Evolutionary conservation across 2,329 filamentous ascomycete species (phyloP).

Genomic region (Epichloe gansuensis): DNA sequence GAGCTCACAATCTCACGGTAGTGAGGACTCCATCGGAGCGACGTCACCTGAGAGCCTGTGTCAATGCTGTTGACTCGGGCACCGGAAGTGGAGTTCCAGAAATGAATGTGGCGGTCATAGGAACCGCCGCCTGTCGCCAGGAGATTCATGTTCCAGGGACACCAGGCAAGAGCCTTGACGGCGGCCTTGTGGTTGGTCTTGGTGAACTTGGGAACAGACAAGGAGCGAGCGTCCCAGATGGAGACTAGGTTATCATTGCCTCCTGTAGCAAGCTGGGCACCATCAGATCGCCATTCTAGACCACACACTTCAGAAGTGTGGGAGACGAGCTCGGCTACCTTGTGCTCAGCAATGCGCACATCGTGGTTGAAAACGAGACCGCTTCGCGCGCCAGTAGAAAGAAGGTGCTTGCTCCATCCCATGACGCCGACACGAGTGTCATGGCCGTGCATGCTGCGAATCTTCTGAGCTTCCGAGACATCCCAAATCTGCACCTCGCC

Average conservation of each 20-base stretch:
- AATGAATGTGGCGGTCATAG: conserved; percentile 96
- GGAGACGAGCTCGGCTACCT: conserved; percentile 90
- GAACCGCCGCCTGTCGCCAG: conserved; percentile 92
- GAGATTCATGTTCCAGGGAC: conserved; percentile 96
- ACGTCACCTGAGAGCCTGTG: conserved; percentile 94
- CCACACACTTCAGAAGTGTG: conserved; percentile 98
- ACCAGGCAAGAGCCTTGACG: conserved; percentile 97
- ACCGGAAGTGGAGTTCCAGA: conserved; percentile 98
- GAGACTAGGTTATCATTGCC: conserved; percentile 98
- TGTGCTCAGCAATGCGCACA: conserved; percentile 94
- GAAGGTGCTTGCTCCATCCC: conserved; percentile 97
- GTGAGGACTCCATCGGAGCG: conserved; percentile 87
- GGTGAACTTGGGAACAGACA: conserved; percentile 92
- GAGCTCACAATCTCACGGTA: conserved; percentile 98
- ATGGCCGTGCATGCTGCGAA: conserved; percentile 97
- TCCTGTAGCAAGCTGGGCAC: conserved; percentile 90
- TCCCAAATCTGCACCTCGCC: conserved; percentile 99
- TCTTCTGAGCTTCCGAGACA: conserved; percentile 84
- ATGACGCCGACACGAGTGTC: conserved; percentile 94
- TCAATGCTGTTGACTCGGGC: conserved; percentile 98
- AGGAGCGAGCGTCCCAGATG: conserved; percentile 94
- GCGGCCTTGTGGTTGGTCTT: conserved; percentile 99
- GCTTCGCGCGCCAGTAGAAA: conserved; percentile 88
- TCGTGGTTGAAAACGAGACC: conserved; percentile 98
- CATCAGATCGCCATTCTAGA: conserved; percentile 93